phyloP scores from a whole-genome alignment of 768 basidiomycete genomes.

The Leccinum pellstonianum region DNA sequence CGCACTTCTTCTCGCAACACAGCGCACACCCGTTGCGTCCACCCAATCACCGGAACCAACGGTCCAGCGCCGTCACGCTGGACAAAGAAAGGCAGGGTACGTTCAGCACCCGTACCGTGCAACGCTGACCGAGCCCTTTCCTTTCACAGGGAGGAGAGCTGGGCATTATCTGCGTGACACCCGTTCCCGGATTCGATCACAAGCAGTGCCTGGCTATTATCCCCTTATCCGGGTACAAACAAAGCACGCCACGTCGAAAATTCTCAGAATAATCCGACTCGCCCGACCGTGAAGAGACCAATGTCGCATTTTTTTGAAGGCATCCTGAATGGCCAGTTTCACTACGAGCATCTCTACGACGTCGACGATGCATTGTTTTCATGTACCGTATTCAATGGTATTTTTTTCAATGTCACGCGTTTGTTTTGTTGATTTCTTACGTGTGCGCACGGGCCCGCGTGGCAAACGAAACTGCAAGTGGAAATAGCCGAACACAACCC shows the following conservation, averaged over 20 bases:
- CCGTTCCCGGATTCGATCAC: slow-evolving; percentile 24
- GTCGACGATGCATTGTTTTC: slow-evolving; percentile 23
- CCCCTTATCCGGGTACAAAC: slow-evolving; percentile 33
- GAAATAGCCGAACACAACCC: slow-evolving; percentile 41
- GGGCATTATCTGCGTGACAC: slow-evolving; percentile 5
- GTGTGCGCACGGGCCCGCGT: slow-evolving; percentile 41
- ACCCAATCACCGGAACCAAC: slow-evolving; percentile 25
- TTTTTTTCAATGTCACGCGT: slow-evolving; percentile 32
- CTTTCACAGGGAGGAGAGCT: background rate
- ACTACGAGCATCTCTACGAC: slow-evolving; percentile 20
- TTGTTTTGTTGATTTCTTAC: slow-evolving; percentile 38
- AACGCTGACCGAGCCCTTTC: slow-evolving; percentile 7
- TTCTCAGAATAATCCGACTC: slow-evolving; percentile 15
- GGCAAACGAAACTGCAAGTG: slow-evolving; percentile 39
- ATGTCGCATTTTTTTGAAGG: slow-evolving; percentile 10
- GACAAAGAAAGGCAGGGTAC: slow-evolving; percentile 10
- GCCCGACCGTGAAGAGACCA: background rate
- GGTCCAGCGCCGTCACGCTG: background rate
- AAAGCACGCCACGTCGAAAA: slow-evolving; percentile 25
- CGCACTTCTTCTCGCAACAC: slow-evolving; percentile 14
- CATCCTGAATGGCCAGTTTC: slow-evolving; percentile 12
- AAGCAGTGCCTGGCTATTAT: slow-evolving; percentile 19
- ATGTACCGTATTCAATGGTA: slow-evolving; percentile 33
- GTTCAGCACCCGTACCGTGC: slow-evolving; percentile 3
- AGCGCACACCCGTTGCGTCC: slow-evolving; percentile 17